A percentile compares a stretch with the other conserved stretches of the same genome.
These are phyloP conservation scores for Themeda triandra DNA, from an alignment of 176 grass and related monocot genomes.

Conservation along the genomic window DNA sequence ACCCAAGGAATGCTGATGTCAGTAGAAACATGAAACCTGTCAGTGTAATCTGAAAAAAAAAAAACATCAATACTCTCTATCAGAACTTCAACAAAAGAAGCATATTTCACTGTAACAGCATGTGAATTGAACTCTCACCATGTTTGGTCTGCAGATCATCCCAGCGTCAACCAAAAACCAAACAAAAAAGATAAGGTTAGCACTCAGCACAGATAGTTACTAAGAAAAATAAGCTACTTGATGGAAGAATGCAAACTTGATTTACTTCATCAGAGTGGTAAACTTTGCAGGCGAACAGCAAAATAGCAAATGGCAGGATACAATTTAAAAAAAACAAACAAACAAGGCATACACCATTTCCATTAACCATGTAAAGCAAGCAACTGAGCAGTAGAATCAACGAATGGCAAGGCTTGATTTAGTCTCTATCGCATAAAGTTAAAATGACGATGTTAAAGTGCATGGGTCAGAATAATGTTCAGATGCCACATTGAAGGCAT, in stretches of 20 bases:
- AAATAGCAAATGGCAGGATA: neutral
- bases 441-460: neutral
- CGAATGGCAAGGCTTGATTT: neutral
- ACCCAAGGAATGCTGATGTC: conserved; percentile 79
- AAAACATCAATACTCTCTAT: neutral
- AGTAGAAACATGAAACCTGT: conserved; percentile 87
- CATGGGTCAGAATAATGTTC: neutral
- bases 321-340: too few species aligned
- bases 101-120: neutral
- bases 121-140: conserved; percentile 51
- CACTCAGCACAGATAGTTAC: neutral
- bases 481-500: neutral
- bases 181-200: conserved; percentile 26
- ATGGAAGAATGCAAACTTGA: neutral
- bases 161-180: neutral
- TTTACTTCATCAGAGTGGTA: neutral
- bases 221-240: too few species aligned
- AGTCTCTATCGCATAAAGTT: neutral
- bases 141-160: conserved; percentile 68
- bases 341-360: neutral
- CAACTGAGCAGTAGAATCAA: neutral
- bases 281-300: neutral
- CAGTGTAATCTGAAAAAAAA: conserved; percentile 70
- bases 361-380: neutral
- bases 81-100: conserved; percentile 21